Evolutionary conservation across 345 rosid genomes (phyloP).

Genomic region (Boechera retrofracta): DNA sequence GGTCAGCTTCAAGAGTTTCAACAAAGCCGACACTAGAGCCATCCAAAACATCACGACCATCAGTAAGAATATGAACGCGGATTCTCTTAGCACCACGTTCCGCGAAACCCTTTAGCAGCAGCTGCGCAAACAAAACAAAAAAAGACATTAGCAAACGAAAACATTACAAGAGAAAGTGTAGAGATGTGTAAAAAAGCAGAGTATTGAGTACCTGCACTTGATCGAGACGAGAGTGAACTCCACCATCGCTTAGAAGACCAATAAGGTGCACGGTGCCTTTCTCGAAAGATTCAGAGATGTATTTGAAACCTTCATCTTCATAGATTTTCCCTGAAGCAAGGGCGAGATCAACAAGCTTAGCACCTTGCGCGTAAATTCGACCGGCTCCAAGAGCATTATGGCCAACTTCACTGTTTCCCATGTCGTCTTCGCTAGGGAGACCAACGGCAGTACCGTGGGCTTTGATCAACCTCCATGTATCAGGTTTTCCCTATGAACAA

Average conservation of each 20-base stretch:
- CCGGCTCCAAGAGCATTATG: constrained; percentile 99
- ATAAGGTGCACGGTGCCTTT: constrained; percentile 80
- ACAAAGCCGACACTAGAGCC: constrained; percentile 90
- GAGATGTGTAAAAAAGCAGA: background rate
- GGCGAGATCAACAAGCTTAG: constrained; percentile 92
- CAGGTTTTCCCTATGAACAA: constrained; percentile 60
- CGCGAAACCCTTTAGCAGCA: constrained; percentile 77
- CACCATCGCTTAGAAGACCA: constrained; percentile 93
- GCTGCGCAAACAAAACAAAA: constrained; percentile 47
- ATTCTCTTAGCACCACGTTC: constrained; percentile 91
- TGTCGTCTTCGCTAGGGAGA: constrained; percentile 94
- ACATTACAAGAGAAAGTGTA: background rate
- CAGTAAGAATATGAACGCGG: constrained; percentile 93
- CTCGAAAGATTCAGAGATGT: constrained; percentile 64
- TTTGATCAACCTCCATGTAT: constrained; percentile 81
- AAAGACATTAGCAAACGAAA: background rate
- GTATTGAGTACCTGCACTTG: constrained; percentile 65
- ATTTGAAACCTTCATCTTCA: constrained; percentile 84
- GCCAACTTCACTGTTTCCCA: constrained; percentile 99
- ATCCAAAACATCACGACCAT: constrained; percentile 98
- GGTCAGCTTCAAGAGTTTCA: constrained; percentile 79
- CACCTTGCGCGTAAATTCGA: constrained; percentile 94
- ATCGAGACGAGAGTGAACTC: constrained; percentile 96
- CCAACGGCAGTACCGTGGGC: constrained; percentile 97
- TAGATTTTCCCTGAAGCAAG: constrained; percentile 87